Conservation (phyloP, 306 rosid genomes). For the Castanea crenata region DNA sequence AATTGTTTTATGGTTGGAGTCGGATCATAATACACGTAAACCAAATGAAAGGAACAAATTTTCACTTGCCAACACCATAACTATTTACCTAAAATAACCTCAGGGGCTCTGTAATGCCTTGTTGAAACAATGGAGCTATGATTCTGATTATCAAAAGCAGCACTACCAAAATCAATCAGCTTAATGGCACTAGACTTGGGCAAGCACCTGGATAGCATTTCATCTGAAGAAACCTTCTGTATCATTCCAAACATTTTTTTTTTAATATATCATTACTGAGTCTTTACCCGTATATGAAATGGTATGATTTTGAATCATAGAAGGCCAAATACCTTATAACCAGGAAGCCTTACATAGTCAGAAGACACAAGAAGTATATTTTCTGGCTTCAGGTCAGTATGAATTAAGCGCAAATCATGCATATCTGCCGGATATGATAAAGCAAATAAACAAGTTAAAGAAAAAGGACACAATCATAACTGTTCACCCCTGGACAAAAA, state of each 20-base stretch:
- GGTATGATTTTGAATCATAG: conserved; percentile 24
- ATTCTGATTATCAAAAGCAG: conserved; percentile 80
- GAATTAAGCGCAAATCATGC: conserved; percentile 86
- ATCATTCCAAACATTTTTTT: conserved; percentile 54
- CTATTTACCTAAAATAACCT: conserved; percentile 86
- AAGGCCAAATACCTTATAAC: conserved; percentile 67
- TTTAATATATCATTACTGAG: conserved; percentile 33
- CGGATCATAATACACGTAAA: conserved; percentile 22
- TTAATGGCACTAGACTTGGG: conserved; percentile 99
- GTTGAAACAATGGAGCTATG: conserved; percentile 96
- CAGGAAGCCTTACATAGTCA: conserved; percentile 85
- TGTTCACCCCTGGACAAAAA: conserved; percentile 42
- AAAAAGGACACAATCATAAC: conserved; percentile 26
- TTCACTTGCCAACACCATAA: conserved; percentile 45
- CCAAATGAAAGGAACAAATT: conserved; percentile 25
- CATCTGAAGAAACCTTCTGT: conserved; percentile 88
- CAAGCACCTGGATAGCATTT: conserved; percentile 80
- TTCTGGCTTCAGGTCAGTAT: conserved; percentile 99
- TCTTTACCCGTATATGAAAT: conserved; percentile 31
- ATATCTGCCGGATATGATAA: conserved; percentile 71
- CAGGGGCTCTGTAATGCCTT: conserved; percentile 99
- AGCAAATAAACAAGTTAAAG: conserved; percentile 35
- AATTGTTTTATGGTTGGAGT: conserved; percentile 5
- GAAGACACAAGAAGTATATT: conserved; percentile 95
- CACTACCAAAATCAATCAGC: conserved; percentile 99